phyloP scores from a whole-genome alignment of 1,139 yeast genomes.

The Candida sanyaensis region DNA sequence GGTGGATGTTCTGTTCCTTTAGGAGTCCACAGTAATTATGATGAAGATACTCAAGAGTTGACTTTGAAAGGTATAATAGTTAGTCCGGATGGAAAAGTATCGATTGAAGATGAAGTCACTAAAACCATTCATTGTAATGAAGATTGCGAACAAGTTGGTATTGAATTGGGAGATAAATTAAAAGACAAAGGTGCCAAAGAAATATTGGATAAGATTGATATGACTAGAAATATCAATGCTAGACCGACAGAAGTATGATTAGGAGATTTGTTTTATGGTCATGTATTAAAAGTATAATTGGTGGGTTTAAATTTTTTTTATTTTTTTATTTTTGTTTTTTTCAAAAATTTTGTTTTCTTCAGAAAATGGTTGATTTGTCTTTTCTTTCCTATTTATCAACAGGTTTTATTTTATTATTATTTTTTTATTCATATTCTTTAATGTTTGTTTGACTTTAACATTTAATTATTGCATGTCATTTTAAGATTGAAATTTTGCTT shows the following conservation, averaged over 20 bases:
- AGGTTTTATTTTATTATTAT: neutral
- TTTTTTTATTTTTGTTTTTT: no score
- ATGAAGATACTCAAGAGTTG: conserved; percentile 44
- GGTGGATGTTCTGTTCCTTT: conserved; percentile 99
- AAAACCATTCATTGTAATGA: conserved; percentile 39
- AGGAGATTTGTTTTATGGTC: no score
- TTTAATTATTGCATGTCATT: conserved; percentile 1
- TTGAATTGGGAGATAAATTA: conserved; percentile 65
- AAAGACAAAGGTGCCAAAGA: conserved; percentile 77
- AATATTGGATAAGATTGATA: conserved; percentile 77
- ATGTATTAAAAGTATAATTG: no score
- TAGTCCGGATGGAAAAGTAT: conserved; percentile 75
- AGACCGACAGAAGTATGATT: conserved; percentile 16
- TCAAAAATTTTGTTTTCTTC: no score
- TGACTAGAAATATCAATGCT: conserved; percentile 18
- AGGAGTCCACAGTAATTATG: conserved; percentile 73
- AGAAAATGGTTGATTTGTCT: neutral
- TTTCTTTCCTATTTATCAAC: neutral
- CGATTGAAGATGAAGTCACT: conserved; percentile 56
- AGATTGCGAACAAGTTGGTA: conserved; percentile 77
- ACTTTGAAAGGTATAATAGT: conserved; percentile 74
- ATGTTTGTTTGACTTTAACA: neutral
- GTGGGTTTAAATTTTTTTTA: no score
- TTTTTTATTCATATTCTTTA: neutral
- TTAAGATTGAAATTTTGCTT: neutral